phyloP scores from a whole-genome alignment of 1,139 yeast species.

The Kodamaea sp. region DNA sequence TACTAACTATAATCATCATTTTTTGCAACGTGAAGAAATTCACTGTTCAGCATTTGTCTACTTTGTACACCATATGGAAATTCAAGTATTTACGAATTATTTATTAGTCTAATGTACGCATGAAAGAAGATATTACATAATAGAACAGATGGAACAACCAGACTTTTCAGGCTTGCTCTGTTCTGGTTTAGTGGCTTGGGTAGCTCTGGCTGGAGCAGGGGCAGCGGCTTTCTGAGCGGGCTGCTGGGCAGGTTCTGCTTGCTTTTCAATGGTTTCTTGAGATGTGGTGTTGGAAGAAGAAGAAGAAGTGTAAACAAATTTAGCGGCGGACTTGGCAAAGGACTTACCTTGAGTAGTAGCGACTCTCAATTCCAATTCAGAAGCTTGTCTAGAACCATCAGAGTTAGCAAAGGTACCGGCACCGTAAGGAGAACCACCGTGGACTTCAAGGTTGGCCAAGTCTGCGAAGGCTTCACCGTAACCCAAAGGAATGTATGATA shows the following conservation, averaged over 20 bases:
- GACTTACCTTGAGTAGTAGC: slow-evolving; percentile 45
- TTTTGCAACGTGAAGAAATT: too few relatives aligned
- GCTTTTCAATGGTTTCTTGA: background rate
- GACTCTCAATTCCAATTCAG: slow-evolving; percentile 38
- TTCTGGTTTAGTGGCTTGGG: slow-evolving; percentile 10
- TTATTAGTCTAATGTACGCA: background rate
- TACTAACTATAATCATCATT: too few relatives aligned
- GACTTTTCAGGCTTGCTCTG: slow-evolving; percentile 10
- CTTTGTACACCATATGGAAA: too few relatives aligned
- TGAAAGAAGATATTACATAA: slow-evolving; percentile 14
- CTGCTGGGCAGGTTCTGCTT: slow-evolving; percentile 1
- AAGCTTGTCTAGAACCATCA: slow-evolving; percentile 50
- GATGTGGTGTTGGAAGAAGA: slow-evolving; percentile 1
- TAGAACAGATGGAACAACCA: slow-evolving; percentile 15
- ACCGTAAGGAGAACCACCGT: slow-evolving; percentile 55
- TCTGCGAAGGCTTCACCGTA: slow-evolving; percentile 37
- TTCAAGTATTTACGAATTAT: background rate
- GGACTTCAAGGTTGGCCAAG: slow-evolving; percentile 38
- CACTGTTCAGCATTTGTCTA: too few relatives aligned
- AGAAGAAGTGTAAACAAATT: slow-evolving; percentile 15
- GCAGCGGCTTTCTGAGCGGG: slow-evolving; percentile 1
- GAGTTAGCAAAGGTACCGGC: slow-evolving; percentile 50
- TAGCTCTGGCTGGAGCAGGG: slow-evolving; percentile 5
- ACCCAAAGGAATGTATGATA: slow-evolving; percentile 52
- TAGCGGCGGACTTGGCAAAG: slow-evolving; percentile 39